Conservation (phyloP, 1,284 basidiomycete species). For the Mycena sp. region DNA sequence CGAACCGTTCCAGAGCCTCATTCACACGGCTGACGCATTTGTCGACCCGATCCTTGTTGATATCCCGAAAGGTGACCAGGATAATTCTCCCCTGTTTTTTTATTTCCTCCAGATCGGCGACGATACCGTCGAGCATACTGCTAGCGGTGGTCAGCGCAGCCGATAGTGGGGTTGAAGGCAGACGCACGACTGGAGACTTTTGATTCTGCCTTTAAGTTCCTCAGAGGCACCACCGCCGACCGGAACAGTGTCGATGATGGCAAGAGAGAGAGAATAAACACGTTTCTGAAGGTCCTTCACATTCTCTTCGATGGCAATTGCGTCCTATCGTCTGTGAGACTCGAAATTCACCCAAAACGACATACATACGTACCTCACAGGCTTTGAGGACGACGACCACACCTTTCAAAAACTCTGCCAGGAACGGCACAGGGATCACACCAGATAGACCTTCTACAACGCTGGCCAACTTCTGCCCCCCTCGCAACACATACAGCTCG, state of each 20-base stretch:
- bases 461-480: not conserved
- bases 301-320: conserved; percentile 8
- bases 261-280: not conserved
- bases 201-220: not conserved
- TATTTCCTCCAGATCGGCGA: not conserved
- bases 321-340: not conserved
- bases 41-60: conserved; percentile 7
- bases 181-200: conserved; percentile 1
- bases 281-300: conserved; percentile 2
- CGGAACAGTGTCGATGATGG: not conserved
- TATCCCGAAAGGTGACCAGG: not conserved
- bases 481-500: not conserved
- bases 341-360: not conserved
- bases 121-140: not conserved
- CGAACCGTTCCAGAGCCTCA: conserved; percentile 5
- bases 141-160: not conserved
- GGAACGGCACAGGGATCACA: not conserved
- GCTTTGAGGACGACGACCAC: conserved; percentile 3
- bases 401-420: not conserved
- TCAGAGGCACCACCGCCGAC: not conserved
- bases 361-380: conserved; percentile 8
- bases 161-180: not conserved
- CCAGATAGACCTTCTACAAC: not conserved
- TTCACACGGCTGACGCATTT: not conserved
- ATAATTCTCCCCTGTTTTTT: conserved; percentile 3